Percentiles rank a stretch among this genome's conserved stretches.
phyloP scores from a whole-genome alignment of 2,329 filamentous ascomycete species.

The Penicillium decumbens region DNA sequence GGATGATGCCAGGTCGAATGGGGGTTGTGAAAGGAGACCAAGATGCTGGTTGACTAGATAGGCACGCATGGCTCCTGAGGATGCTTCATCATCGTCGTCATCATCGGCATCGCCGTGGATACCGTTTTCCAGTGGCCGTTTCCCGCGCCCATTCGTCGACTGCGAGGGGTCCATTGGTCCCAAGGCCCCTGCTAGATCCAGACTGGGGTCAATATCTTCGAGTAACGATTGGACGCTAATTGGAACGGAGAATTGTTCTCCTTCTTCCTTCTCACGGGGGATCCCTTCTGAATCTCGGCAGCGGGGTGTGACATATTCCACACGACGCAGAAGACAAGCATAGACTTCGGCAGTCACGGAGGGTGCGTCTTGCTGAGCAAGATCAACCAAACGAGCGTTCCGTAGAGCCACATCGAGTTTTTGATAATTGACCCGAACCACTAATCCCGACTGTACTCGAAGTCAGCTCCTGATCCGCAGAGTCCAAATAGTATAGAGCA shows the following conservation, averaged over 20 bases:
- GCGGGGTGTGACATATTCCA: constrained; percentile 64
- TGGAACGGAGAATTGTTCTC: constrained; percentile 36
- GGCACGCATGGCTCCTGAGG: constrained; percentile 24
- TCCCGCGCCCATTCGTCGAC: constrained; percentile 26
- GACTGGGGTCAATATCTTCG: constrained; percentile 34
- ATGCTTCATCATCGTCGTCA: constrained; percentile 34
- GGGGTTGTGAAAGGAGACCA: constrained; percentile 48
- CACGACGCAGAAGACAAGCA: constrained; percentile 61
- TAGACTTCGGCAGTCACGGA: constrained; percentile 74
- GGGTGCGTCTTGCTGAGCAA: constrained; percentile 67
- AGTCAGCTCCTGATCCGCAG: constrained; percentile 13
- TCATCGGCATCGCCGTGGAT: constrained; percentile 47
- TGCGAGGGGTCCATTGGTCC: constrained; percentile 31
- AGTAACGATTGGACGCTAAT: constrained; percentile 35
- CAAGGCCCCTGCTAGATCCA: constrained; percentile 37
- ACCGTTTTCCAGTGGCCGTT: constrained; percentile 30
- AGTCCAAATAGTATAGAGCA: not conserved
- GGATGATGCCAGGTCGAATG: constrained; percentile 36
- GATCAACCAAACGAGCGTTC: constrained; percentile 69
- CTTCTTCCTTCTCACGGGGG: constrained; percentile 41
- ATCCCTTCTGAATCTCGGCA: constrained; percentile 52
- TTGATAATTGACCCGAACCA: constrained; percentile 77
- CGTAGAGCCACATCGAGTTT: constrained; percentile 79
- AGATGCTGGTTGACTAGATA: constrained; percentile 41
- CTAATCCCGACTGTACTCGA: constrained; percentile 58